Conservation (phyloP, 192 early-diverging fungal species). For the Coemansia sp. region DNA sequence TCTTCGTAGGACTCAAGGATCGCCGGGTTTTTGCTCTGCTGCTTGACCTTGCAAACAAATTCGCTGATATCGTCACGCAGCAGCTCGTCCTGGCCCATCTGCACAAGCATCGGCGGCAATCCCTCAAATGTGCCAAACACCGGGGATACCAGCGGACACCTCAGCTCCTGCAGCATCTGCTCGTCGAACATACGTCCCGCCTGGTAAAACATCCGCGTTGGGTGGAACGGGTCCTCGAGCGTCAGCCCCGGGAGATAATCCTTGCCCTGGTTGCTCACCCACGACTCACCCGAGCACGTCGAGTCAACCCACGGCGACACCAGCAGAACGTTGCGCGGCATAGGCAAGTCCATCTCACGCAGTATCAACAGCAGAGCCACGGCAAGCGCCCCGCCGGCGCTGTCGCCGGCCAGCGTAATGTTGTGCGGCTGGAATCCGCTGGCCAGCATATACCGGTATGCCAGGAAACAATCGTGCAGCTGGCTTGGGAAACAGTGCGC, state of each 20-base stretch:
- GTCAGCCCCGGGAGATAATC: conserved; percentile 35
- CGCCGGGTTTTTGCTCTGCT: conserved; percentile 7
- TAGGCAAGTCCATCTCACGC: conserved; percentile 17
- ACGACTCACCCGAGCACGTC: conserved; percentile 36
- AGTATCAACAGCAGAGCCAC: conserved; percentile 25
- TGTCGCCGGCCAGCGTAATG: conserved; percentile 43
- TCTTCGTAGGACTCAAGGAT: conserved; percentile 23
- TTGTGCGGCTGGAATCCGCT: conserved; percentile 38
- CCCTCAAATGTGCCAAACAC: conserved; percentile 29
- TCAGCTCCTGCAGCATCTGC: conserved; percentile 28
- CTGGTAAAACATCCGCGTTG: conserved; percentile 43
- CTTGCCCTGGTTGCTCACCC: conserved; percentile 17
- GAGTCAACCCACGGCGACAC: conserved; percentile 50
- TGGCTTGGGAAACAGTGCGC: conserved; percentile 53
- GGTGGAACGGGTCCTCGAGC: conserved; percentile 36
- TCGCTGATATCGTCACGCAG: conserved; percentile 37
- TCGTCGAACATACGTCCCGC: conserved; percentile 19
- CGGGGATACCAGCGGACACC: conserved; percentile 43
- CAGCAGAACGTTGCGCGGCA: conserved; percentile 17
- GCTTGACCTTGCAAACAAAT: conserved; percentile 18
- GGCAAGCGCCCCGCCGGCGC: conserved; percentile 43
- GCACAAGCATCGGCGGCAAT: conserved; percentile 46
- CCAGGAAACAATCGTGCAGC: conserved; percentile 74
- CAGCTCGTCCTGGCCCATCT: conserved; percentile 41
- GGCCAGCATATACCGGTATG: conserved; percentile 65